These are phyloP conservation scores for Erysiphe pisi DNA, from an alignment of 2,329 filamentous ascomycete species.

Conservation along the genomic window DNA sequence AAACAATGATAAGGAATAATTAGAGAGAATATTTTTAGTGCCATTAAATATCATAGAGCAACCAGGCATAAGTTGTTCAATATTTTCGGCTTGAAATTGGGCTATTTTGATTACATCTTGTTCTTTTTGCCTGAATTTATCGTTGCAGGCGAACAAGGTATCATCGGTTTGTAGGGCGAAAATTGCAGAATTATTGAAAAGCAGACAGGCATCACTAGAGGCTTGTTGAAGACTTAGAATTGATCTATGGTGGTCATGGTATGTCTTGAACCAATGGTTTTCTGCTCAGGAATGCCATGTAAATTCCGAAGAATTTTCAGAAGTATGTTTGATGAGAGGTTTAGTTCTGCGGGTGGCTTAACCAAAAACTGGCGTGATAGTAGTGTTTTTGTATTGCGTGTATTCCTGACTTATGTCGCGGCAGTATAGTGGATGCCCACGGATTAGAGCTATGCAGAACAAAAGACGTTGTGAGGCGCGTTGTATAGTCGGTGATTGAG, in stretches of 20 bases:
- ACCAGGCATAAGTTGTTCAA: background rate
- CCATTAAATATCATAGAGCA: slow-evolving; percentile 26
- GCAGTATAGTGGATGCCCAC: background rate
- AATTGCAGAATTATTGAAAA: slow-evolving; percentile 27
- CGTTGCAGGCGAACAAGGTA: slow-evolving; percentile 27
- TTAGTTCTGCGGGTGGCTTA: background rate
- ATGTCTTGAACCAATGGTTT: slow-evolving; percentile 26
- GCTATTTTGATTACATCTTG: slow-evolving; percentile 6
- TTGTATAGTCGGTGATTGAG: slow-evolving; percentile 29
- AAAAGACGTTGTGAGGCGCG: slow-evolving; percentile 26
- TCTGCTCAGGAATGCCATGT: background rate
- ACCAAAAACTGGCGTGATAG: background rate
- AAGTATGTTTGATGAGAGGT: background rate
- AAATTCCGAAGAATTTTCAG: background rate
- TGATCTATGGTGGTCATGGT: slow-evolving; percentile 24
- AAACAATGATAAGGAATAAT: background rate
- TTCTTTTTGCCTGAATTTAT: slow-evolving; percentile 19
- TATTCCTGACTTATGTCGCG: slow-evolving; percentile 21
- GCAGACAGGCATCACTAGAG: slow-evolving; percentile 27
- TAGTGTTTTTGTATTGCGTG: slow-evolving; percentile 7
- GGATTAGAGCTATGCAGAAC: slow-evolving; percentile 1
- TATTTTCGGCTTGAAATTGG: slow-evolving; percentile 23
- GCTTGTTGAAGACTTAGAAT: slow-evolving; percentile 26
- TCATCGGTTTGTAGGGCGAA: slow-evolving; percentile 28
- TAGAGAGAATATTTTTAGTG: background rate